phyloP scores from a whole-genome alignment of 1,284 basidiomycete genomes.

The Sphaerobolus stellatus region DNA sequence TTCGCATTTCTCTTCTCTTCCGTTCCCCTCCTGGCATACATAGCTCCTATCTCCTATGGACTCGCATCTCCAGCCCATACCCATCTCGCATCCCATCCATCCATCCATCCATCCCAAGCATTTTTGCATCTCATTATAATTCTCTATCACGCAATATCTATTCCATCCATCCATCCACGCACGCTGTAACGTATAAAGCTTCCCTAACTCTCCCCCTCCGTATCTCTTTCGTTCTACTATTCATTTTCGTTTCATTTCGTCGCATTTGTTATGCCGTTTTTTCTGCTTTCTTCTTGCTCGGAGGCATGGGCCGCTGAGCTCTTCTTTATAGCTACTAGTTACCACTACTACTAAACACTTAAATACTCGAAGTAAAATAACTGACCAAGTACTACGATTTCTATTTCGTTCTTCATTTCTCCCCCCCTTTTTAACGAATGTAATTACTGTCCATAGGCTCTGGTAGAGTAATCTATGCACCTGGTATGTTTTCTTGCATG shows the following conservation, averaged over 20 bases:
- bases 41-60: too few species aligned
- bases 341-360: background rate
- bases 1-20: background rate
- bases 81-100: conserved; percentile 1
- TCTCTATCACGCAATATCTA: too few species aligned
- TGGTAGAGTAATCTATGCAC: too few species aligned
- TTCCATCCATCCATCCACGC: too few species aligned
- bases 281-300: background rate
- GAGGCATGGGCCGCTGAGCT: too few species aligned
- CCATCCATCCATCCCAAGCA: background rate
- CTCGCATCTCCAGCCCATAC: background rate
- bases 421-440: too few species aligned
- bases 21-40: background rate
- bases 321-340: too few species aligned
- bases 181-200: too few species aligned
- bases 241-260: background rate
- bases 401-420: too few species aligned
- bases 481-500: too few species aligned
- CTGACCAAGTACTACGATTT: background rate
- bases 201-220: background rate
- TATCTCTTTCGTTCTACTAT: background rate
- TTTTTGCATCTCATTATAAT: background rate
- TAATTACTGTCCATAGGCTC: too few species aligned
- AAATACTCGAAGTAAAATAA: background rate
- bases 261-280: background rate